Conservation (phyloP, 192 early-diverging fungal species). For the Oehlia diaphana region DNA sequence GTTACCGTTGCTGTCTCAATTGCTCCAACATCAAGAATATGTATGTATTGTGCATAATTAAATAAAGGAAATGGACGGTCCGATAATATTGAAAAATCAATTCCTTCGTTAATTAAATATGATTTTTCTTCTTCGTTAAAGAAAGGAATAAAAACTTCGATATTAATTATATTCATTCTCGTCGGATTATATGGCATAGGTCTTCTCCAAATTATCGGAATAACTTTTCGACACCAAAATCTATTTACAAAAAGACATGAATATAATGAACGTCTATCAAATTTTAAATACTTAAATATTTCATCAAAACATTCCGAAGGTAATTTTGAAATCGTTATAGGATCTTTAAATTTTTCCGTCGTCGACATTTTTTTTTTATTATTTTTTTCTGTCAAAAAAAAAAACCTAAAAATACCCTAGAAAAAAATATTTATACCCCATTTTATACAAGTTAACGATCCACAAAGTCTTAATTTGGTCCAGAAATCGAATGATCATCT, state of each 20-base stretch:
- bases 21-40: not conserved
- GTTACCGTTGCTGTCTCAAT: not conserved
- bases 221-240: not conserved
- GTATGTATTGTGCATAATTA: conserved; percentile 7
- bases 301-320: conserved; percentile 12
- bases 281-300: conserved; percentile 7
- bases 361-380: not conserved
- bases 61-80: not conserved
- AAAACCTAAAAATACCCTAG: not conserved
- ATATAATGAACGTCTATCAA: conserved; percentile 1
- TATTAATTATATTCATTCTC: not conserved
- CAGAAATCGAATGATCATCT: not conserved
- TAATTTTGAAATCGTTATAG: not conserved
- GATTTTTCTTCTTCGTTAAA: not conserved
- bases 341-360: not conserved
- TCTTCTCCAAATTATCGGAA: conserved; percentile 2
- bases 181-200: conserved; percentile 5
- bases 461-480: not conserved
- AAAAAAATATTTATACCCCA: not conserved
- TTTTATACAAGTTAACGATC: not conserved
- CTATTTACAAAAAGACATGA: conserved; percentile 7
- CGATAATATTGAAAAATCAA: not conserved
- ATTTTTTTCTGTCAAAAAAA: not conserved
- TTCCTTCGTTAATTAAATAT: not conserved
- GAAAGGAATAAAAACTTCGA: not conserved